These are phyloP conservation scores for Niveomyces coronatus DNA, from an alignment of 2,329 filamentous ascomycete species.

Conservation along the genomic window DNA sequence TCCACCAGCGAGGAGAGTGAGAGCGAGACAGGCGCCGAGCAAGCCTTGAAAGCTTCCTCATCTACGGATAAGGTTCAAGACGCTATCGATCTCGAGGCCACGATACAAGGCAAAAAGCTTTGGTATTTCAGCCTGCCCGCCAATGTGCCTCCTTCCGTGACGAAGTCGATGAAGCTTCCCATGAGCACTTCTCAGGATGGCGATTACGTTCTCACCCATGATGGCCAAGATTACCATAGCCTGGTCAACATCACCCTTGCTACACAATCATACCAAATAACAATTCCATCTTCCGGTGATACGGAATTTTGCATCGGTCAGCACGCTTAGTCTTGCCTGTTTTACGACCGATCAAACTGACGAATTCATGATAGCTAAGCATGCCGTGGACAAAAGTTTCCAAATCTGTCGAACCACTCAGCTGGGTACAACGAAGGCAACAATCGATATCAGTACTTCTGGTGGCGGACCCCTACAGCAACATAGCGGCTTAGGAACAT, in stretches of 20 bases:
- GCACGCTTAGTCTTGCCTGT: background rate
- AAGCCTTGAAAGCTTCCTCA: too few species aligned
- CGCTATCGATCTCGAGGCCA: conserved; percentile 31
- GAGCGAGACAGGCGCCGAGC: conserved; percentile 14
- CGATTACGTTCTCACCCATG: conserved; percentile 48
- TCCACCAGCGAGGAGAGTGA: conserved; percentile 12
- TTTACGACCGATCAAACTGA: too few species aligned
- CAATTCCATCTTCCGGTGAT: conserved; percentile 46
- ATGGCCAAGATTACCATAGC: conserved; percentile 53
- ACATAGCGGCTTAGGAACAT: too few species aligned
- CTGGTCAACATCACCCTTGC: conserved; percentile 41
- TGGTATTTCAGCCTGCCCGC: conserved; percentile 73
- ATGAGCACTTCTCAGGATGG: conserved; percentile 43
- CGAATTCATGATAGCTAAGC: conserved; percentile 17
- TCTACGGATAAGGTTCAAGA: conserved; percentile 19
- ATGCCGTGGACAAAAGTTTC: conserved; percentile 46
- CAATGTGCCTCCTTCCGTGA: conserved; percentile 54
- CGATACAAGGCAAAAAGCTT: conserved; percentile 59
- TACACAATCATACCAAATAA: conserved; percentile 43
- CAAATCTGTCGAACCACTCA: conserved; percentile 55
- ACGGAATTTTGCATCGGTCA: background rate
- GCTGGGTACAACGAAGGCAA: conserved; percentile 28
- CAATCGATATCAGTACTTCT: conserved; percentile 32
- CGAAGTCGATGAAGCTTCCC: conserved; percentile 54
- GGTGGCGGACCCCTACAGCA: conserved; percentile 36